A percentile compares a stretch with the other conserved stretches of the same genome.
These are phyloP conservation scores for Leishmania amazonensis DNA, from an alignment of 208 protist genomes.

Conservation along the genomic window DNA sequence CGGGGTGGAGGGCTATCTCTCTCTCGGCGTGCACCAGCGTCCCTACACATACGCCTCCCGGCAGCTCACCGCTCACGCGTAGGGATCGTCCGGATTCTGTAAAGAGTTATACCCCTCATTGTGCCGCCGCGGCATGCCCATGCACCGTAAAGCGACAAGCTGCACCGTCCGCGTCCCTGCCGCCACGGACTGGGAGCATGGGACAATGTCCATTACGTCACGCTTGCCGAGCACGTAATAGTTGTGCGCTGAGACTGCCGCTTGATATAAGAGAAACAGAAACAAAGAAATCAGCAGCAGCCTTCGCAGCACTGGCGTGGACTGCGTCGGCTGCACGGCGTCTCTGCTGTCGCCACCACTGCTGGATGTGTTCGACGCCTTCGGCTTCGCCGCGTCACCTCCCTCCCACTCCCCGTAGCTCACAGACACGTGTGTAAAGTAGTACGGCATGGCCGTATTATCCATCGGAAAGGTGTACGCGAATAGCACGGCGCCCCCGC, in stretches of 20 bases:
- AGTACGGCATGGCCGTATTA: constrained; percentile 4
- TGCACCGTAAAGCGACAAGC: constrained; percentile 16
- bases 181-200: constrained; percentile 48
- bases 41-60: background rate
- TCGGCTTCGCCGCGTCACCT: background rate
- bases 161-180: constrained; percentile 27
- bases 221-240: constrained; percentile 53
- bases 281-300: constrained; percentile 37
- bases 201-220: constrained; percentile 78
- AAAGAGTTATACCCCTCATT: constrained; percentile 29
- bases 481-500: constrained; percentile 24
- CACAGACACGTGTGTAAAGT: constrained; percentile 25
- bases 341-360: background rate
- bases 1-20: background rate
- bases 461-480: constrained; percentile 8
- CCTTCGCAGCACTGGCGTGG: constrained; percentile 19
- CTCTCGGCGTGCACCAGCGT: background rate
- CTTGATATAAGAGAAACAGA: constrained; percentile 47
- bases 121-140: constrained; percentile 4
- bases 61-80: constrained; percentile 12
- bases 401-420: constrained; percentile 12
- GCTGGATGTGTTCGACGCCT: background rate
- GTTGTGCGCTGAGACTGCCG: constrained; percentile 56
- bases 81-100: constrained; percentile 25
- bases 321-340: background rate